phyloP scores from a whole-genome alignment of 2,329 filamentous ascomycete genomes.

The Talaromyces sp. region DNA sequence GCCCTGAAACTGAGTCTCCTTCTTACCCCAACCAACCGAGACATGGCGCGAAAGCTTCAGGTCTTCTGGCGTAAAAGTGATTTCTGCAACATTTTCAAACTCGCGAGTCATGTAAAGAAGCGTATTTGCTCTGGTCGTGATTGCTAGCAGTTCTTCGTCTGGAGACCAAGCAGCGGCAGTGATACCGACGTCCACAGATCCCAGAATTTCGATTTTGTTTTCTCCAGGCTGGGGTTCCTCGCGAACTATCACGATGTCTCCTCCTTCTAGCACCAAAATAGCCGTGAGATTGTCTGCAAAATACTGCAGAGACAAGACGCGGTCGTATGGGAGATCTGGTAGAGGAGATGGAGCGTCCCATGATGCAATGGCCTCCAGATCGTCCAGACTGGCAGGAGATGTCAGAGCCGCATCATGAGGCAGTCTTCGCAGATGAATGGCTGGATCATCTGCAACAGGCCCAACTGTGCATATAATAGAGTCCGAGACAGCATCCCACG shows the following conservation, averaged over 20 bases:
- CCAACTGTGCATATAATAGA: slow-evolving; percentile 79
- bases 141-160: slow-evolving; percentile 82
- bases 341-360: slow-evolving; percentile 85
- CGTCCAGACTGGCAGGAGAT: slow-evolving; percentile 34
- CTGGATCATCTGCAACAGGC: slow-evolving; percentile 62
- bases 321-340: slow-evolving; percentile 70
- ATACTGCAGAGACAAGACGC: slow-evolving; percentile 73
- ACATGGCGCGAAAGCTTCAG: slow-evolving; percentile 87
- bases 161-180: slow-evolving; percentile 87
- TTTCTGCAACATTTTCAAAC: slow-evolving; percentile 78
- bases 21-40: slow-evolving; percentile 96
- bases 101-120: slow-evolving; percentile 88
- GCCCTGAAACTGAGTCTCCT: slow-evolving; percentile 95
- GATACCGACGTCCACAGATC: slow-evolving; percentile 89
- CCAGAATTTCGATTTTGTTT: slow-evolving; percentile 88
- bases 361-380: slow-evolving; percentile 59
- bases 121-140: slow-evolving; percentile 73
- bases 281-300: slow-evolving; percentile 73
- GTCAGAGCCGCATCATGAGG: slow-evolving; percentile 31
- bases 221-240: slow-evolving; percentile 63
- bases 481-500: slow-evolving; percentile 79
- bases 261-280: slow-evolving; percentile 80
- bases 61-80: slow-evolving; percentile 67
- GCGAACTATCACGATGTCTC: slow-evolving; percentile 81
- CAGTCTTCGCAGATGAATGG: slow-evolving; percentile 66